phyloP scores from a whole-genome alignment of 208 protist species.

The Trypanosoma platydactyli region DNA sequence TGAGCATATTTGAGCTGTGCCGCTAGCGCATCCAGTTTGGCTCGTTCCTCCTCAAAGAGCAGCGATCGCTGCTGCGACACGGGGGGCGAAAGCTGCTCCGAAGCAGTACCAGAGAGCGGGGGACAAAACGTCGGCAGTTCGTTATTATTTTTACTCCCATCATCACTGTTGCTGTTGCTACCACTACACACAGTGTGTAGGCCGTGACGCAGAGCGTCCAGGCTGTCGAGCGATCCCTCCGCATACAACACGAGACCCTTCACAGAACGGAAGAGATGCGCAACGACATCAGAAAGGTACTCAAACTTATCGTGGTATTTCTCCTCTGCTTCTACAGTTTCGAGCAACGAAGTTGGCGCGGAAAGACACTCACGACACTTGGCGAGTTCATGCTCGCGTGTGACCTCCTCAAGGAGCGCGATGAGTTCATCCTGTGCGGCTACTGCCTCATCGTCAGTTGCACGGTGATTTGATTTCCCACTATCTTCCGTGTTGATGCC shows the following conservation, averaged over 20 bases:
- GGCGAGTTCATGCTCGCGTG: constrained; percentile 71
- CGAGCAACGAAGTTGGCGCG: constrained; percentile 39
- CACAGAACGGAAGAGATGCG: constrained; percentile 52
- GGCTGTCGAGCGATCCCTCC: constrained; percentile 65
- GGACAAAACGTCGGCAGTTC: not conserved
- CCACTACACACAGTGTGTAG: constrained; percentile 21
- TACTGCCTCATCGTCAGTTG: constrained; percentile 12
- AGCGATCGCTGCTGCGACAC: constrained; percentile 26
- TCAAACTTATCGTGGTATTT: constrained; percentile 36
- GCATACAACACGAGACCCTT: constrained; percentile 60
- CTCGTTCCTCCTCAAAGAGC: constrained; percentile 29
- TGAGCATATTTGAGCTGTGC: constrained; percentile 34
- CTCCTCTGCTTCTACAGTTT: constrained; percentile 28
- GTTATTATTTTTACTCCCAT: not conserved
- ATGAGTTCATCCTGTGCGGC: constrained; percentile 63
- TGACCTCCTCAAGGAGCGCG: constrained; percentile 58
- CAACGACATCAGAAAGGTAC: constrained; percentile 46
- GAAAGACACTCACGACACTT: constrained; percentile 62
- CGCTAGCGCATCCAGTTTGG: constrained; percentile 19
- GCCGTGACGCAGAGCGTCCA: constrained; percentile 60
- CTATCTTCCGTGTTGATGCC: constrained; percentile 14
- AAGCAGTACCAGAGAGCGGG: not conserved
- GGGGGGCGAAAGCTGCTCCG: not conserved
- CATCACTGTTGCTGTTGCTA: not conserved
- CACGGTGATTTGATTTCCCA: not conserved